These are phyloP conservation scores for Diaporthe capsici DNA, from an alignment of 2,329 filamentous ascomycete species.

Conservation along the genomic window DNA sequence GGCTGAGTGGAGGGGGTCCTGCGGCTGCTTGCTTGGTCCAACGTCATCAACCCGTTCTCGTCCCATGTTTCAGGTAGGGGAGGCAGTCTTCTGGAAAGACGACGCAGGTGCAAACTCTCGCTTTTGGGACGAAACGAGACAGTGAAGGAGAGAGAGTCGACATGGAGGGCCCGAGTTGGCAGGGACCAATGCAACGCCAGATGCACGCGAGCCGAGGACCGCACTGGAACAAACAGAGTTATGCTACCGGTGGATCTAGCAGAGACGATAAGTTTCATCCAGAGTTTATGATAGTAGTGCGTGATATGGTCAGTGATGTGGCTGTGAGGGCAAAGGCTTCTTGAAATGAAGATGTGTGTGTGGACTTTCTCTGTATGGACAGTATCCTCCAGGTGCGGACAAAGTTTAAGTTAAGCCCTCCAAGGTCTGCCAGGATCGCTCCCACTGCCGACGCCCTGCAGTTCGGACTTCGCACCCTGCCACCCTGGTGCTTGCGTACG, in stretches of 20 bases:
- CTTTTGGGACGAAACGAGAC: conserved; percentile 13
- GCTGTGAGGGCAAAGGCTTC: neutral
- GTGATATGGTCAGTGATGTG: neutral
- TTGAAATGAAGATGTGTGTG: conserved; percentile 10
- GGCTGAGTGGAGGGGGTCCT: neutral
- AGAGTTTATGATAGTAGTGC: conserved; percentile 1
- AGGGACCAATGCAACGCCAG: conserved; percentile 21
- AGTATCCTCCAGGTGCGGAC: neutral
- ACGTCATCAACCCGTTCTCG: conserved; percentile 27
- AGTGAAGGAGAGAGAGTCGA: neutral
- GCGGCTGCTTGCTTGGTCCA: conserved; percentile 16
- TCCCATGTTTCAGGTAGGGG: conserved; percentile 26
- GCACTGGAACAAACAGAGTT: conserved; percentile 21
- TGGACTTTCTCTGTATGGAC: neutral
- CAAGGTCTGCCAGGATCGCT: conserved; percentile 7
- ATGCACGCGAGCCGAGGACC: conserved; percentile 12
- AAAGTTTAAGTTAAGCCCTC: conserved; percentile 16
- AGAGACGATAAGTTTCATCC: conserved; percentile 26
- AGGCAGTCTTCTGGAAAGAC: neutral
- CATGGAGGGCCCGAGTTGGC: conserved; percentile 19
- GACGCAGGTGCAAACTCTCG: neutral
- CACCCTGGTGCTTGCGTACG: conserved; percentile 3
- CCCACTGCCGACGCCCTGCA: conserved; percentile 19
- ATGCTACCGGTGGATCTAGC: neutral
- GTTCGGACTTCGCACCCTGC: conserved; percentile 8